Base-by-base conservation (phyloP, 1,284 basidiomycete genomes). In the Stygiomarasmius scandens region DNA sequence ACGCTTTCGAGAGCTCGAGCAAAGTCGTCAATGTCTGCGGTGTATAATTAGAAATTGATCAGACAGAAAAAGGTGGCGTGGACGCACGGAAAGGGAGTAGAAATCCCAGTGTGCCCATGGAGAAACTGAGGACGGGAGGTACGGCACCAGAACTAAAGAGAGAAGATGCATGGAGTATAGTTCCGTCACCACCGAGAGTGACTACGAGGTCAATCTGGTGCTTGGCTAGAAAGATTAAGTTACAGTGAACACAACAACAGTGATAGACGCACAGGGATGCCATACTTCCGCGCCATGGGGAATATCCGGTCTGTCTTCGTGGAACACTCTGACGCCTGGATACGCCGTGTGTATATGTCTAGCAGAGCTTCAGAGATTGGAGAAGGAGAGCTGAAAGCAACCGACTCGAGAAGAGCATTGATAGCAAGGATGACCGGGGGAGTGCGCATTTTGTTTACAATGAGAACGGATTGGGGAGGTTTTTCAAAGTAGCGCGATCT, bases 71-170 rank as follows among this genome's bases (percentile, higher is more conserved):
- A 6, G 20, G 12, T n/a, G n/a, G n/a, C n/a, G n/a, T n/a, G n/a
- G 3, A 81, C 93, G 77, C 67, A 94, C 94, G 92, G 73, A 97
- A 98, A 0, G 96, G 96, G 19, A 98, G 80, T 16, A 98, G 75
- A 71, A 98, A 98, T 1, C 96, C 96, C 0, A 98, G 78, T 1
- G 93, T 96, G 6, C 96, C 96, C 92, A 98, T 94, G 0, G 92
- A 95, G 74, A 98, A 97, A 68, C 93, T 96, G 36, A 98, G 77
- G 0, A 98, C 95, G 0, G 96, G 96, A 1, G 96, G 96, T 12
- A 97, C 95, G 22, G 93, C 90, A 32, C 90, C 91, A 8, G 84
- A 79, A 65, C 89, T 92, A 72, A 98, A 98, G 5, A 98, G 77
- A 23, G 93, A 94, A 3, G 95, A 96, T 0, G 95, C 94, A 69